phyloP scores from a whole-genome alignment of 2,329 filamentous ascomycete species.

The Blastomyces gilchristii region DNA sequence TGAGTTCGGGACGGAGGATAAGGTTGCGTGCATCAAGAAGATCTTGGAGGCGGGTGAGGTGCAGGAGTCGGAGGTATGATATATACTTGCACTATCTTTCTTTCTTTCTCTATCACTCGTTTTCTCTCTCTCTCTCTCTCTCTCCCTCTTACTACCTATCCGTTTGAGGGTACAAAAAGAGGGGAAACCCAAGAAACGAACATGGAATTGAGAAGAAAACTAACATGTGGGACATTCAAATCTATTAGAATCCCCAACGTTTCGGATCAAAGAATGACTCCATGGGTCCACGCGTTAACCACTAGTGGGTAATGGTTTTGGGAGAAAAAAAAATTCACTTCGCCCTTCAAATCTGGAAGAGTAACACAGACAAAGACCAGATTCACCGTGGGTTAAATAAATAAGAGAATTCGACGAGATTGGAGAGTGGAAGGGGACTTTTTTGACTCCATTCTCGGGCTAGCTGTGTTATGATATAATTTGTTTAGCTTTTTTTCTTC shows the following conservation, averaged over 20 bases:
- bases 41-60: slow-evolving; percentile 68
- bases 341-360: too few species aligned
- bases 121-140: too few species aligned
- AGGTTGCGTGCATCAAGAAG: slow-evolving; percentile 69
- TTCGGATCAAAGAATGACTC: slow-evolving; percentile 24
- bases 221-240: slow-evolving; percentile 12
- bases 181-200: background rate
- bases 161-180: background rate
- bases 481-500: too few species aligned
- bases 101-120: slow-evolving; percentile 8
- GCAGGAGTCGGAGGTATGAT: slow-evolving; percentile 50
- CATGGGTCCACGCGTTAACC: slow-evolving; percentile 16
- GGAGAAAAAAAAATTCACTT: too few species aligned
- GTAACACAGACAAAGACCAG: too few species aligned
- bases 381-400: too few species aligned
- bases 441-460: too few species aligned
- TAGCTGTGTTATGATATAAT: too few species aligned
- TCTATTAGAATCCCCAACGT: slow-evolving; percentile 23
- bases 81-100: background rate
- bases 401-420: too few species aligned
- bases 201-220: background rate
- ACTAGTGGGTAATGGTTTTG: slow-evolving; percentile 3
- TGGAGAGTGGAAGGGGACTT: too few species aligned
- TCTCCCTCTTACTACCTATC: too few species aligned
- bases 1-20: slow-evolving; percentile 73